Conservation (phyloP, 768 basidiomycete genomes). For the Collybiopsis confluens region DNA sequence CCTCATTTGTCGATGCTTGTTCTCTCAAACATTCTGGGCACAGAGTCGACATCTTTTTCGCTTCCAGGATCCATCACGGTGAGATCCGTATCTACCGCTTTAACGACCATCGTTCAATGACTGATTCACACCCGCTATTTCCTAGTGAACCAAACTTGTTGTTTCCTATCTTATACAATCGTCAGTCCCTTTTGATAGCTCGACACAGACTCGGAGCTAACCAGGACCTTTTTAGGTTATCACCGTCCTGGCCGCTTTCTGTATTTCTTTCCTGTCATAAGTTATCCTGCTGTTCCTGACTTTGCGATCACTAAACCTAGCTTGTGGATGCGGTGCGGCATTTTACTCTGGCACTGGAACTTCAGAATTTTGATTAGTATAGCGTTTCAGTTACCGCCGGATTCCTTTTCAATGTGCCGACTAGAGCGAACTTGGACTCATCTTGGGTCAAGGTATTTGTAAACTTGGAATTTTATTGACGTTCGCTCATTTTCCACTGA, state of each 20-base stretch:
- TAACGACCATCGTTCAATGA: background rate
- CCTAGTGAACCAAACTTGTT: background rate
- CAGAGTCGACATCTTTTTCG: background rate
- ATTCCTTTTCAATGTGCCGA: background rate
- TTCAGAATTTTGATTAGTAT: background rate
- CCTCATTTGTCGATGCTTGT: no score
- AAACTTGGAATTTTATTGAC: background rate
- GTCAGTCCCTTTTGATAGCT: no score
- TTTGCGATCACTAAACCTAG: background rate
- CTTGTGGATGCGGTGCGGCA: background rate
- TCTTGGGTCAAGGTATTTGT: background rate
- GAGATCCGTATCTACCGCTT: background rate
- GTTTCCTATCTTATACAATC: background rate
- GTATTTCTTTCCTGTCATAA: background rate
- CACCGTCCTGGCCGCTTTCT: background rate
- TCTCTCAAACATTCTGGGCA: no score
- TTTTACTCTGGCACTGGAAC: background rate
- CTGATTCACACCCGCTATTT: background rate
- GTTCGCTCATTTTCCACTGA: background rate
- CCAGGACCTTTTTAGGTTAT: no score
- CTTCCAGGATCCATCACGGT: background rate
- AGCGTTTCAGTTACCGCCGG: background rate
- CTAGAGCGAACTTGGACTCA: background rate
- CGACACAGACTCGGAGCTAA: no score
- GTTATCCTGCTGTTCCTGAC: background rate